These are phyloP conservation scores for Sarcocystis neurona DNA, from an alignment of 169 alveolate genomes.

Conservation along the genomic window DNA sequence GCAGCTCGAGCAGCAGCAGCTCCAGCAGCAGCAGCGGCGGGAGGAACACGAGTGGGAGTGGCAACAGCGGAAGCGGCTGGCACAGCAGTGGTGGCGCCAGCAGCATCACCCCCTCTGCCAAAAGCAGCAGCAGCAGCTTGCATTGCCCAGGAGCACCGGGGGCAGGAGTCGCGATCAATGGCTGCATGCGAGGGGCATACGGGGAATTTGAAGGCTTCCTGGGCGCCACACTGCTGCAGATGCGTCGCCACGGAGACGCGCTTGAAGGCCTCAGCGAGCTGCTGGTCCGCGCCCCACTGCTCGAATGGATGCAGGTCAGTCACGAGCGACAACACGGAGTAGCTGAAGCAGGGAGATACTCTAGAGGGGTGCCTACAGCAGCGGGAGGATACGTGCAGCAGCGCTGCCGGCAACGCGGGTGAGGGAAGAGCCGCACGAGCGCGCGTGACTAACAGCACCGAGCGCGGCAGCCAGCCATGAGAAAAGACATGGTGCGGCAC, in stretches of 20 bases:
- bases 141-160: background rate
- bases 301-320: slow-evolving; percentile 9
- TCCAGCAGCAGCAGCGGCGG: background rate
- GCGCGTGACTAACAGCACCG: too few species aligned
- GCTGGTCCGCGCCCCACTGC: background rate
- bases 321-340: too few species aligned
- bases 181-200: background rate
- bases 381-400: too few species aligned
- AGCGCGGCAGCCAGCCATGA: too few species aligned
- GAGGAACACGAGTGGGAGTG: background rate
- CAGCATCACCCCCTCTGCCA: too few species aligned
- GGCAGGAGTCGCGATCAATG: background rate
- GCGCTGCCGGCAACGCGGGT: too few species aligned
- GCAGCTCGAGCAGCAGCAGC: background rate
- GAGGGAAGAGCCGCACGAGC: too few species aligned
- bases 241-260: background rate
- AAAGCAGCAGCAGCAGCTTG: background rate
- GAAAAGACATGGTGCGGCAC: too few species aligned
- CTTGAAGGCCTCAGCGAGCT: slow-evolving; percentile 1
- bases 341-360: too few species aligned
- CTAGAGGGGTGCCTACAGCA: too few species aligned
- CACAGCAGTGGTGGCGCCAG: too few species aligned
- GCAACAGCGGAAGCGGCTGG: background rate
- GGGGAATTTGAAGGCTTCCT: too few species aligned
- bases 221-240: background rate